phyloP scores from a whole-genome alignment of 1,284 basidiomycete genomes.

The Trichosporon sp. region DNA sequence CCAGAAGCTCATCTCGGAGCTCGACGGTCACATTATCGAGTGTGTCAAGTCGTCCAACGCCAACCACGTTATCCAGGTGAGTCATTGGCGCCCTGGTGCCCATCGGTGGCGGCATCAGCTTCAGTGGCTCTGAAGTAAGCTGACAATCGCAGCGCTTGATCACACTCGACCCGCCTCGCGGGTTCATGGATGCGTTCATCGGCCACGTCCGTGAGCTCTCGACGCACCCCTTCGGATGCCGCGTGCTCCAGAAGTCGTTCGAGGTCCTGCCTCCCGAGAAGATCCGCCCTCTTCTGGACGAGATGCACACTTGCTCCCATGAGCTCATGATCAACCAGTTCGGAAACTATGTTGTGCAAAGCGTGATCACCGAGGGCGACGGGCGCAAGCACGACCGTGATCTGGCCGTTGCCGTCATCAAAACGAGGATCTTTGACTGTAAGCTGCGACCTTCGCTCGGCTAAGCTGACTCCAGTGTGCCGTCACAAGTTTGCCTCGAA shows the following conservation, averaged over 20 bases:
- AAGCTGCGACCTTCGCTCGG: constrained; percentile 15
- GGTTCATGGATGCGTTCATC: constrained; percentile 70
- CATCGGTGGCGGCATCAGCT: too few relatives aligned
- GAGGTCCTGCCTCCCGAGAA: constrained; percentile 71
- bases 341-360: constrained; percentile 90
- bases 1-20: constrained; percentile 65
- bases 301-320: constrained; percentile 67
- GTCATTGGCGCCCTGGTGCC: too few relatives aligned
- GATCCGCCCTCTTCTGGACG: constrained; percentile 70
- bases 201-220: constrained; percentile 80
- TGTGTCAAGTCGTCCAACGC: constrained; percentile 92
- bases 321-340: constrained; percentile 81
- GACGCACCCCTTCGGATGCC: constrained; percentile 88
- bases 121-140: too few relatives aligned
- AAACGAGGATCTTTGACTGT: constrained; percentile 67
- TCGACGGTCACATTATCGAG: constrained; percentile 73
- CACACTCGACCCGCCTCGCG: constrained; percentile 68
- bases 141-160: constrained; percentile 53
- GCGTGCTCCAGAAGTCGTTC: constrained; percentile 88
- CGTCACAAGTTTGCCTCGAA: constrained; percentile 96
- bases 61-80: constrained; percentile 71
- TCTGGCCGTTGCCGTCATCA: constrained; percentile 65
- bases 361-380: constrained; percentile 65
- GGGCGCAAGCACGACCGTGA: constrained; percentile 66
- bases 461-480: constrained; percentile 51